A percentile compares a stretch with the other conserved stretches of the same genome.
Conservation (phyloP, 2,329 filamentous ascomycete species). For the Diaporthe aspalathi region DNA sequence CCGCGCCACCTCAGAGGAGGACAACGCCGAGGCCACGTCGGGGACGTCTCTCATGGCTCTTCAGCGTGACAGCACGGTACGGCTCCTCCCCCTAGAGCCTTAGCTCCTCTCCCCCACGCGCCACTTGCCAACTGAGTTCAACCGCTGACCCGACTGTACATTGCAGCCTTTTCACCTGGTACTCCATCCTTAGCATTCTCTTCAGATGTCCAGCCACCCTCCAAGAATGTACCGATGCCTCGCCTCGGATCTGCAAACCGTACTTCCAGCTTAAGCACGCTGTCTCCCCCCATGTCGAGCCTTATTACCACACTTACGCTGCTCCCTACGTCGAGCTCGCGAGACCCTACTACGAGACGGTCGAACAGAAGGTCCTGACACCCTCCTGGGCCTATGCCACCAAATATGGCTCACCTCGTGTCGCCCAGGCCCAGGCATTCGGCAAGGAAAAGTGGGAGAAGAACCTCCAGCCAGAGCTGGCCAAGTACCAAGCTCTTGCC, state of each 20-base stretch:
- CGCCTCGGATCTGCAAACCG: slow-evolving; percentile 83
- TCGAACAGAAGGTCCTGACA: slow-evolving; percentile 73
- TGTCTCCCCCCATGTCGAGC: slow-evolving; percentile 79
- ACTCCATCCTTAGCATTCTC: slow-evolving; percentile 81
- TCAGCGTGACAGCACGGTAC: slow-evolving; percentile 68
- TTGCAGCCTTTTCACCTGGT: slow-evolving; percentile 83
- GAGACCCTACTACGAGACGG: slow-evolving; percentile 77
- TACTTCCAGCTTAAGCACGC: slow-evolving; percentile 76
- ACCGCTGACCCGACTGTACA: slow-evolving; percentile 26
- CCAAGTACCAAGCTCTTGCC: slow-evolving; percentile 70
- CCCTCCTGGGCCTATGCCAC: slow-evolving; percentile 76
- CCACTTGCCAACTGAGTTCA: slow-evolving; percentile 20
- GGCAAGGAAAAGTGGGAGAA: slow-evolving; percentile 81
- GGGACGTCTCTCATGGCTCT: slow-evolving; percentile 53
- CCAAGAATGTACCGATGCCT: slow-evolving; percentile 73
- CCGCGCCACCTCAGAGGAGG: slow-evolving; percentile 48
- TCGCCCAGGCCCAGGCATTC: slow-evolving; percentile 75
- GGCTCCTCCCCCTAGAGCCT: not conserved
- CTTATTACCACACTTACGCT: slow-evolving; percentile 88
- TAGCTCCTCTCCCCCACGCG: slow-evolving; percentile 7
- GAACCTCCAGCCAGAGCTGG: slow-evolving; percentile 79
- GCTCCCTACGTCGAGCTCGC: slow-evolving; percentile 83
- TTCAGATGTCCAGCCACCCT: slow-evolving; percentile 83
- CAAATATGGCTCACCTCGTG: slow-evolving; percentile 80
- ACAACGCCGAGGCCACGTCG: slow-evolving; percentile 42